phyloP scores from a whole-genome alignment of 176 grass and related monocot species.

The Luzula sylvatica region DNA sequence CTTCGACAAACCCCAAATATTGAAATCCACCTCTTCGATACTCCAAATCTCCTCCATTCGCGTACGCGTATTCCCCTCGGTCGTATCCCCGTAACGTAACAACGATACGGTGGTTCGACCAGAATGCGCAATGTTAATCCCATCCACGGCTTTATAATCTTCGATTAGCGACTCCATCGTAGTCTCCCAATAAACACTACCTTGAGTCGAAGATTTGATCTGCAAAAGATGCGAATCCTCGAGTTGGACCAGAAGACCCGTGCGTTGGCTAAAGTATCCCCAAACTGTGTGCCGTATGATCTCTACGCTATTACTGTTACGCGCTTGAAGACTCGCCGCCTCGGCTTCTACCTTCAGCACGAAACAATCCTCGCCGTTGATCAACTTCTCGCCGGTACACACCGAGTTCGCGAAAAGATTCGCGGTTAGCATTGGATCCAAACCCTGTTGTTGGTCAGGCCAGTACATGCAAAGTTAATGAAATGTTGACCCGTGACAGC shows the following conservation, averaged over 20 bases:
- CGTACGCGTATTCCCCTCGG: conserved; percentile 52
- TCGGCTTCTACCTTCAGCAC: conserved; percentile 84
- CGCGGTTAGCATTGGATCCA: conserved; percentile 78
- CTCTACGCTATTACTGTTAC: conserved; percentile 79
- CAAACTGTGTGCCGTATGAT: conserved; percentile 90
- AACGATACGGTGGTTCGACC: conserved; percentile 65
- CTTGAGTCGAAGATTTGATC: conserved; percentile 39
- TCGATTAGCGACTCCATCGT: conserved; percentile 74
- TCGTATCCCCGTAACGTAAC: conserved; percentile 61
- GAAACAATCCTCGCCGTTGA: conserved; percentile 83
- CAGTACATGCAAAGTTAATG: no score
- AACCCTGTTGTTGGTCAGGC: conserved; percentile 31
- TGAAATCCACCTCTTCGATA: conserved; percentile 94
- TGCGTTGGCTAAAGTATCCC: conserved; percentile 98
- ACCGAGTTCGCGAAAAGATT: conserved; percentile 79
- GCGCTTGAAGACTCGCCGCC: conserved; percentile 60
- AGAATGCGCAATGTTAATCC: conserved; percentile 83
- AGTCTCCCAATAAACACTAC: conserved; percentile 91
- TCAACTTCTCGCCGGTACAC: conserved; percentile 61
- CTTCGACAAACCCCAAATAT: conserved; percentile 69
- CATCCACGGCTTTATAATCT: conserved; percentile 81
- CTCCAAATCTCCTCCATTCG: conserved; percentile 83
- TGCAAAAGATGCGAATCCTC: conserved; percentile 95
- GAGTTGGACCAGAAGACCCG: conserved; percentile 76
- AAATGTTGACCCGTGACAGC: no score